Percentiles rank a stretch among this genome's conserved stretches.
Conservation (phyloP, 2,329 filamentous ascomycete species). For the Alternaria alternata region DNA sequence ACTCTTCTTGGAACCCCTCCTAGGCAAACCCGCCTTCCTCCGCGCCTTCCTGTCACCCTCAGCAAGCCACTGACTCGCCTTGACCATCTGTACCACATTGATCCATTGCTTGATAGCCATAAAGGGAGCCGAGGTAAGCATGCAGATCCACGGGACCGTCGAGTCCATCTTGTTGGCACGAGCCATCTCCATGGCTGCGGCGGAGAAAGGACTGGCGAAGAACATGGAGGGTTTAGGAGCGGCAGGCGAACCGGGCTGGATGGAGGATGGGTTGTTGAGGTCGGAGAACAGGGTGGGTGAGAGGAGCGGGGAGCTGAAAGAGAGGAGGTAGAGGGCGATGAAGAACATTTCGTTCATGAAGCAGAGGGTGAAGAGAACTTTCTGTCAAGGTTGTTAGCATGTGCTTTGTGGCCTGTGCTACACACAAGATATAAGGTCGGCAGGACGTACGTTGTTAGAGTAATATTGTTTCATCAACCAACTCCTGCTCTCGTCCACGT, state of each 20-base stretch:
- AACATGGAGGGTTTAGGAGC: conserved; percentile 74
- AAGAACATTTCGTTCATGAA: conserved; percentile 95
- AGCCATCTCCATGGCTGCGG: conserved; percentile 89
- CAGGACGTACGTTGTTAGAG: conserved; percentile 81
- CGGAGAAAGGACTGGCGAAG: conserved; percentile 89
- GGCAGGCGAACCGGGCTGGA: conserved; percentile 72
- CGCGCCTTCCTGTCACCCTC: conserved; percentile 83
- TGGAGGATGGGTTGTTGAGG: conserved; percentile 62
- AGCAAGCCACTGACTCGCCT: conserved; percentile 89
- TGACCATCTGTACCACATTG: conserved; percentile 92
- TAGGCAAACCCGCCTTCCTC: conserved; percentile 52
- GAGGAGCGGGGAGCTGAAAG: conserved; percentile 89
- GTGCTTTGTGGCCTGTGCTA: neutral
- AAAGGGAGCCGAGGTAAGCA: conserved; percentile 79
- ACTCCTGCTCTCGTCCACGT: conserved; percentile 85
- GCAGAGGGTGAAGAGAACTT: conserved; percentile 90
- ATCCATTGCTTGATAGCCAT: conserved; percentile 94
- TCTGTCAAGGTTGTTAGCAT: conserved; percentile 60
- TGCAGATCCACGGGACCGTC: conserved; percentile 77
- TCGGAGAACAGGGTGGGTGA: conserved; percentile 80
- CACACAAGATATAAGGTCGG: neutral
- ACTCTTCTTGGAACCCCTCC: conserved; percentile 40
- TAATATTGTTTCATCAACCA: conserved; percentile 95
- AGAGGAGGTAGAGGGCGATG: conserved; percentile 96
- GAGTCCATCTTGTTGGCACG: conserved; percentile 81